These are phyloP conservation scores for Zygotorulaspora mrakii DNA, from an alignment of 1,139 yeast genomes.

Conservation along the genomic window DNA sequence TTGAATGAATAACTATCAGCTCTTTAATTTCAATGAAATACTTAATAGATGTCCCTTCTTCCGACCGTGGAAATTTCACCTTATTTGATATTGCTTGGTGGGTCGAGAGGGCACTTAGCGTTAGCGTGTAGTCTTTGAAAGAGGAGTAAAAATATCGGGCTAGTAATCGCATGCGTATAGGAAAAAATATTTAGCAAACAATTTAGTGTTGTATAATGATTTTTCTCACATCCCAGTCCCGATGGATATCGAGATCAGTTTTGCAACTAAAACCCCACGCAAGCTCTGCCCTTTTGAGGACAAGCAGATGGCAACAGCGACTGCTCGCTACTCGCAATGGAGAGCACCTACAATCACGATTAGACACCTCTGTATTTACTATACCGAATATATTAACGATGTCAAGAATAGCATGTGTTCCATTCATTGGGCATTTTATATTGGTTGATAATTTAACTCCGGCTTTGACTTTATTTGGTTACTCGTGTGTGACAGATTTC, in stretches of 20 bases:
- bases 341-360: conserved; percentile 1
- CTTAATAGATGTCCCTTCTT: no score
- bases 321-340: conserved; percentile 5
- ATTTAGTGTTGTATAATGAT: no score
- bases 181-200: no score
- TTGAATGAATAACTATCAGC: conserved; percentile 1
- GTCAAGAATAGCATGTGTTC: conserved; percentile 75
- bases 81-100: no score
- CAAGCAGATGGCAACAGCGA: conserved; percentile 2
- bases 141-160: no score
- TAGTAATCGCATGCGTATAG: no score
- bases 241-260: background rate
- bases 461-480: conserved; percentile 71
- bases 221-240: background rate
- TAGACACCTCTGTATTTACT: conserved; percentile 49
- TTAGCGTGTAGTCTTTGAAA: no score
- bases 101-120: no score
- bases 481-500: conserved; percentile 86
- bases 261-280: background rate
- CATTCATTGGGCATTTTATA: conserved; percentile 75
- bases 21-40: background rate
- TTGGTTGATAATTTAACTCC: conserved; percentile 54
- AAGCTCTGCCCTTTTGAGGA: background rate
- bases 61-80: no score
- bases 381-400: conserved; percentile 81